Base-by-base conservation (phyloP, 257 asterid species). In the Lavandula angustifolia region DNA sequence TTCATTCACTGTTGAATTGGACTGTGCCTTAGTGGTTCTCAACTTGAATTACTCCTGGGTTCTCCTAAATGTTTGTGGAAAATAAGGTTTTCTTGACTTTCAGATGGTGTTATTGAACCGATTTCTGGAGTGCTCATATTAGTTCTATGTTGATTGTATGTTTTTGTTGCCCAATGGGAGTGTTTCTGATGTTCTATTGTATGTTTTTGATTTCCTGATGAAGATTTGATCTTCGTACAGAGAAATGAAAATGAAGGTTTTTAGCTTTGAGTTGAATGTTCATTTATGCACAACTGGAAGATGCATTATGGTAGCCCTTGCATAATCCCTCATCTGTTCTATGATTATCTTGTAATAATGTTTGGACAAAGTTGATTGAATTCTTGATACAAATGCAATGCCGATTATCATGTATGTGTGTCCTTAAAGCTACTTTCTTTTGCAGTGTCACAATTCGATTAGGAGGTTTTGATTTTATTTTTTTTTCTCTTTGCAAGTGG, bases 1-100 rank as follows among this genome's bases (percentile, higher is more conserved):
- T 66, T 64, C 59, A 60, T 27, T 67, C 37, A 62, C 67, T 67
- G 58, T 31, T 53, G 68, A 37, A 46, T 27, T 67, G 16, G 9
- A 10, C 51, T 6, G 7, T 32, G 69, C 51, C 33, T 33, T 54
- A 1, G 18, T 57, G 64, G 57, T 52, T 44, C 37, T 42, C 31
- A 47, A 38, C 27, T 70, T 62, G 62, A 9, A 44, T 65, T 46
- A 4, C 9, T 62, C 31, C 51, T 48, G 56, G 60, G 44, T 43
- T 67, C 27, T 51, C 8, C 8, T 43, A 9, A 9, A 18, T 65
- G 12, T 50, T 49, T 31, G 51, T 49, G 12, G 67, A 50, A 43
- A 7, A 13, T 7, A 27, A 6, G 59, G 33, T 46, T 62, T 31
- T 67, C 35, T 61, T 22, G 1, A 18, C 34, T 49, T 38, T 64